Conservation (phyloP, 208 protist genomes). For the Herpetomonas samuelpessoai region DNA sequence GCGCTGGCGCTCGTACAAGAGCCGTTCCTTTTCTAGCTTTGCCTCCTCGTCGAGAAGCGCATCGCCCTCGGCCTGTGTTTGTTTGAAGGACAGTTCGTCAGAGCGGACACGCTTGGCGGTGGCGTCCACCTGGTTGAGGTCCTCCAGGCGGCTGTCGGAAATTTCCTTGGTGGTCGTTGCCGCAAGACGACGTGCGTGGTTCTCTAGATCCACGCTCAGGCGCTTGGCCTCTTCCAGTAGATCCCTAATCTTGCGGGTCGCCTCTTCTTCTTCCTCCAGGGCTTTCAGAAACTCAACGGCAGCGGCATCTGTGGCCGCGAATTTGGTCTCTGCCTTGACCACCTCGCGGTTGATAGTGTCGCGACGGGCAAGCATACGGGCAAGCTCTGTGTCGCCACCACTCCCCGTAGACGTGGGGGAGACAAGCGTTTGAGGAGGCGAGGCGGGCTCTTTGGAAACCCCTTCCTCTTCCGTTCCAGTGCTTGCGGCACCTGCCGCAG, state of each 20-base stretch:
- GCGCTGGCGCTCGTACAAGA: slow-evolving; percentile 54
- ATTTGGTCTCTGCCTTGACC: slow-evolving; percentile 21
- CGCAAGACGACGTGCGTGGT: slow-evolving; percentile 26
- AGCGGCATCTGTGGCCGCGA: slow-evolving; percentile 32
- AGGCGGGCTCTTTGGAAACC: no score
- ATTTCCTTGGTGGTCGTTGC: slow-evolving; percentile 36
- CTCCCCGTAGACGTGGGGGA: not conserved
- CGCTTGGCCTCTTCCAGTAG: slow-evolving; percentile 27
- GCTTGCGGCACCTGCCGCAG: not conserved
- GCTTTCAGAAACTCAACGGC: slow-evolving; percentile 22
- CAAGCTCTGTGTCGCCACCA: slow-evolving; percentile 7
- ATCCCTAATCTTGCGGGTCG: slow-evolving; percentile 15
- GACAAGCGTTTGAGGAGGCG: not conserved
- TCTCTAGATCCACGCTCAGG: slow-evolving; percentile 28
- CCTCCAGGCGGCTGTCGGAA: slow-evolving; percentile 35
- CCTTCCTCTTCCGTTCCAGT: not conserved
- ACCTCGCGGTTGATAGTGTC: slow-evolving; percentile 32
- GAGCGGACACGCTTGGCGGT: slow-evolving; percentile 28
- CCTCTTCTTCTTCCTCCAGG: slow-evolving; percentile 23
- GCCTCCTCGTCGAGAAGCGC: slow-evolving; percentile 52
- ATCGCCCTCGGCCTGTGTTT: slow-evolving; percentile 36
- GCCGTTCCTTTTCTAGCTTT: slow-evolving; percentile 49
- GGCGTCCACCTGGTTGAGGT: slow-evolving; percentile 28
- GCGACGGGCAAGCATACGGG: slow-evolving; percentile 26
- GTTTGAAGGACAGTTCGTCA: slow-evolving; percentile 33